Conservation (phyloP, 2,329 filamentous ascomycete species). For the Orbilia brochopaga region DNA sequence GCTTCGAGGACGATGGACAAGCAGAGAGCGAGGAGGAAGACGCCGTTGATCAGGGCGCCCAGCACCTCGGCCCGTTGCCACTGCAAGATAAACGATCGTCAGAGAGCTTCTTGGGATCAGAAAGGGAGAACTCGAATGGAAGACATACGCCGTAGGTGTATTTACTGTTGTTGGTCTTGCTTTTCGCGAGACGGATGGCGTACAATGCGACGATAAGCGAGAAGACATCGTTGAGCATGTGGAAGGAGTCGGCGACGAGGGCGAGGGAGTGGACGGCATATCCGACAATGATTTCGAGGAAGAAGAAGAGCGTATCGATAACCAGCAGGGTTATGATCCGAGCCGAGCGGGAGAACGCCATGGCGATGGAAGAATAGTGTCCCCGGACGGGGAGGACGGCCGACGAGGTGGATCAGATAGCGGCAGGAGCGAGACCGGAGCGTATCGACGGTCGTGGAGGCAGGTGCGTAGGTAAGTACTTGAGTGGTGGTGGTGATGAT, state of each 20-base stretch:
- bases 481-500: conserved; percentile 10
- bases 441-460: conserved; percentile 13
- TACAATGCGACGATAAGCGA: conserved; percentile 90
- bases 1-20: conserved; percentile 96
- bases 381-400: conserved; percentile 25
- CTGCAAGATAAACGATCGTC: conserved; percentile 59
- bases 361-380: conserved; percentile 58
- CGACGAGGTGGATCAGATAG: neutral
- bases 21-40: conserved; percentile 95
- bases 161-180: conserved; percentile 78
- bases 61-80: conserved; percentile 98
- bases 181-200: conserved; percentile 88
- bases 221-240: conserved; percentile 99
- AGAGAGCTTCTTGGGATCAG: conserved; percentile 19
- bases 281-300: conserved; percentile 83
- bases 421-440: neutral
- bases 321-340: conserved; percentile 90
- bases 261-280: conserved; percentile 89
- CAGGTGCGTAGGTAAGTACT: too few relatives aligned
- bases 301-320: conserved; percentile 88
- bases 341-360: conserved; percentile 90
- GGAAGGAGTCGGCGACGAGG: conserved; percentile 94
- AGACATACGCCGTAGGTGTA: conserved; percentile 87
- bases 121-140: conserved; percentile 5
- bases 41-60: conserved; percentile 93